Evolutionary conservation across 352 stramenopile genomes (phyloP).

Genomic region (Phytophthora fragariae): DNA sequence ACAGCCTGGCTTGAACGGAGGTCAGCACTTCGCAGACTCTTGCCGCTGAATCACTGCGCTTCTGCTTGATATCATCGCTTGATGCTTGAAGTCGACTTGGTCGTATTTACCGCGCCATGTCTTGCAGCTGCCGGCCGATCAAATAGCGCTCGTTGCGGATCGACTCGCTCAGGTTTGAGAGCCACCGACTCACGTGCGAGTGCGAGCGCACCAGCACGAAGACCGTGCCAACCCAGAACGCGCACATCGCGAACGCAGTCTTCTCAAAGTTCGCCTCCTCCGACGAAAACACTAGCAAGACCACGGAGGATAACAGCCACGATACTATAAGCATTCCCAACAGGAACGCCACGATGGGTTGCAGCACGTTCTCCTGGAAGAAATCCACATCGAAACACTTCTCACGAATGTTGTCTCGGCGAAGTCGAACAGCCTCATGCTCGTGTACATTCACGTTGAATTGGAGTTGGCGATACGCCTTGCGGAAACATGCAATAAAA

Average conservation of each 20-base stretch:
- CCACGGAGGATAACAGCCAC: conserved; percentile 55
- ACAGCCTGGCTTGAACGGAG: neutral
- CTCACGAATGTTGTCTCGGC: conserved; percentile 62
- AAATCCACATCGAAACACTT: conserved; percentile 77
- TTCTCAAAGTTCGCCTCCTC: conserved; percentile 51
- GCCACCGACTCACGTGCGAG: conserved; percentile 60
- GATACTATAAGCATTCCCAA: conserved; percentile 62
- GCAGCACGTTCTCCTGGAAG: conserved; percentile 73
- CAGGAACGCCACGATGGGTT: conserved; percentile 57
- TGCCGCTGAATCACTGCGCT: neutral
- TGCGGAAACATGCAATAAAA: conserved; percentile 67
- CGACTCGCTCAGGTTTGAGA: conserved; percentile 78
- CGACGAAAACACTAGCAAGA: conserved; percentile 52
- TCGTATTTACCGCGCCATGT: conserved; percentile 77
- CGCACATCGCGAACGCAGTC: conserved; percentile 64
- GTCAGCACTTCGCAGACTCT: conserved; percentile 1
- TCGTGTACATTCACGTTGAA: conserved; percentile 83
- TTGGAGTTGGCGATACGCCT: conserved; percentile 70
- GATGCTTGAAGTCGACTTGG: conserved; percentile 14
- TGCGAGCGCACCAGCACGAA: conserved; percentile 55
- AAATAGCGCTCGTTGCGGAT: conserved; percentile 91
- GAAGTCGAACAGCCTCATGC: conserved; percentile 67
- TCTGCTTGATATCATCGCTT: conserved; percentile 16
- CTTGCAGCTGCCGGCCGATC: conserved; percentile 85
- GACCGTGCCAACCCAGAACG: conserved; percentile 49